Evolutionary conservation across 495 filamentous ascomycete species (phyloP), one percentile per base, ranked within the genome.

Genomic region (Talaromyces wortmannii): DNA sequence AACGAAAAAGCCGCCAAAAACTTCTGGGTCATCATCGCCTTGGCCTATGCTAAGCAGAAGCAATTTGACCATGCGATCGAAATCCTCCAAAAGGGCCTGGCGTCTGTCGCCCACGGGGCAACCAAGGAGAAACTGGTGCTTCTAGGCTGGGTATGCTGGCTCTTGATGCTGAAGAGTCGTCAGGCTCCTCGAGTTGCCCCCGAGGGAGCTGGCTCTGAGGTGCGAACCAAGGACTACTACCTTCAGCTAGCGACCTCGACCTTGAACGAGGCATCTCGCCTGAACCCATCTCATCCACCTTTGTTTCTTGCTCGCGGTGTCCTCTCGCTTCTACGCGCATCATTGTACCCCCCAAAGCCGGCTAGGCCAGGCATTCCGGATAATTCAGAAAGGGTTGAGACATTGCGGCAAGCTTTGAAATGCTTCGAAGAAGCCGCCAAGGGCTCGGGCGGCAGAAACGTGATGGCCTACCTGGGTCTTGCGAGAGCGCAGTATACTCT

Each of bases 21-120:
- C 31, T 92, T 91, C 63, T 98, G 94, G 94, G 91, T 97, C 77
- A 90, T 89, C 12, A 91, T 97, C 58, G 89, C 94, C 31, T 80
- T 97, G 33, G 95, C 92, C n/a, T 97, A 98, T 64, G 92, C 92
- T 29, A 97, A 97, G 71, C 91, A 95, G 68, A 82, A 85, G 40
- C 92, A 95, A 70, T 79, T 91, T 45, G 91, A 96, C 60, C 89
- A 90, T 70, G 94, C 94, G 44, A 92, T 97, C 61, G 92, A 97
- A 67, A 94, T 98, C 61, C 75, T 98, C 53, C 82, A 84, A 44
- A 90, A 91, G 59, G 91, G 91, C 49, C 75, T 92, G 52, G 80
- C 79, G 48, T 90, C 86, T 23, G 81, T 95, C 66, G 79, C 83
- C 40, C 75, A 78, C 52, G 85, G 81, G 46, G 83, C 83, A 45